Conservation (phyloP, 75 land plant genomes). For the Picea glauca region DNA sequence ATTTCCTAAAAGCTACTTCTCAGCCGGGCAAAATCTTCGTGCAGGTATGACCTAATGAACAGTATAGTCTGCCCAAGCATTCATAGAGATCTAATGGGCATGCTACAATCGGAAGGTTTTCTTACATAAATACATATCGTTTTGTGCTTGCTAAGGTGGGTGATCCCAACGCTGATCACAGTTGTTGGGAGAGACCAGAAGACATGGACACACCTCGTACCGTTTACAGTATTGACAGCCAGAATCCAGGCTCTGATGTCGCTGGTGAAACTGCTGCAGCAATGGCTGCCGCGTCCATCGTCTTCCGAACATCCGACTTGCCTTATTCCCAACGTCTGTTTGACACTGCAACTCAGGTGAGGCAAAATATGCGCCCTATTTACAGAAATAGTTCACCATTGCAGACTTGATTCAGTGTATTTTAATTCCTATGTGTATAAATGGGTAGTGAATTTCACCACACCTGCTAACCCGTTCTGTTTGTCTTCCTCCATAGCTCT, state of each 20-base stretch:
- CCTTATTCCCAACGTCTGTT: conserved; percentile 32
- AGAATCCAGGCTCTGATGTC: conserved; percentile 69
- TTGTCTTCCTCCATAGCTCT: conserved; percentile 46
- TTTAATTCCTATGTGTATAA: no score
- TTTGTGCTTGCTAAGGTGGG: conserved; percentile 31
- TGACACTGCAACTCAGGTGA: conserved; percentile 17
- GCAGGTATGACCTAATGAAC: conserved; percentile 22
- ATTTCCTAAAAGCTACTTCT: conserved; percentile 66
- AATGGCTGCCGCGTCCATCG: conserved; percentile 71
- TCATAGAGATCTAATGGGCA: neutral
- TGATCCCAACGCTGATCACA: conserved; percentile 56
- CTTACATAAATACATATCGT: neutral
- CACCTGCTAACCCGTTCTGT: neutral
- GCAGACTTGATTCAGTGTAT: neutral
- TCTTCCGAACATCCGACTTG: conserved; percentile 39
- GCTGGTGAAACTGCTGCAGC: conserved; percentile 87
- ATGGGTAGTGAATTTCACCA: no score
- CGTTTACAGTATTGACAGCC: conserved; percentile 41
- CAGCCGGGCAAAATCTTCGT: conserved; percentile 36
- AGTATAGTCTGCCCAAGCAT: neutral
- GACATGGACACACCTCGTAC: conserved; percentile 70
- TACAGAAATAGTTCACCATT: neutral
- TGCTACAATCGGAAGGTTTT: neutral
- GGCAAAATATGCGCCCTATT: no score
- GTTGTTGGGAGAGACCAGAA: conserved; percentile 85